Evolutionary conservation across 768 basidiomycete genomes (phyloP), one percentile per base, ranked within the genome.

Genomic region (Lentinula guzmanii): DNA sequence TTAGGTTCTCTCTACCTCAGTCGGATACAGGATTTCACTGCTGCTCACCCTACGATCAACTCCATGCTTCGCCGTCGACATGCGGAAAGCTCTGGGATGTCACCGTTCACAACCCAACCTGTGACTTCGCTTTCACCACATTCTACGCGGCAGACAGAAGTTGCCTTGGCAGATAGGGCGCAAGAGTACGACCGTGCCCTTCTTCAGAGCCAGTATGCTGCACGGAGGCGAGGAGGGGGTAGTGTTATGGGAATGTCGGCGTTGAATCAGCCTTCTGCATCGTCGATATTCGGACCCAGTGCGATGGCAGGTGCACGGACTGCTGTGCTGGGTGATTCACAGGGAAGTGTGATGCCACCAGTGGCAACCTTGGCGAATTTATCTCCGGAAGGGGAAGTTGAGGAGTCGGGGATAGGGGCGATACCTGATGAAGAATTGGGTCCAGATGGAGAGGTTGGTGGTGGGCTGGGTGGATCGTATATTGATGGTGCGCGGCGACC

Each of bases 1-100:
- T 83, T 91, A 3, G 89, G 93, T 11, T 98, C 95, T 2, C 79
- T 97, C 11, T 98, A 94, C 72, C 85, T 98, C 58, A 90, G 82
- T 65, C 84, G 91, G 52, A 86, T 98, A 76, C 88, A 90, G 2
- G 85, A 90, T 64, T 75, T 87, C 61, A 85, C 78, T 63, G 81
- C 81, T 21, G 72, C 79, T 31, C 77, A 81, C 55, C 74, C 76
- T 48, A 71, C 61, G 70, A 64, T 66, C 76, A 59, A 69, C 68
- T 65, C 64, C 67, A 61, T 61, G 68, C 53, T 60, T 56, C 51
- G 55, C 53, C 52, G 64, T 34, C 9, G 52, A 45, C 50, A 55
- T 33, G 24, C 50, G 39, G 24, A 63, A 68, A 61, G 48, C 65
- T 70, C 63, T 57, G 70, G 50, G 72, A 71, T 57, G 69, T 67